phyloP scores from a whole-genome alignment of 2,329 filamentous ascomycete genomes.

The Aureobasidium sp. region DNA sequence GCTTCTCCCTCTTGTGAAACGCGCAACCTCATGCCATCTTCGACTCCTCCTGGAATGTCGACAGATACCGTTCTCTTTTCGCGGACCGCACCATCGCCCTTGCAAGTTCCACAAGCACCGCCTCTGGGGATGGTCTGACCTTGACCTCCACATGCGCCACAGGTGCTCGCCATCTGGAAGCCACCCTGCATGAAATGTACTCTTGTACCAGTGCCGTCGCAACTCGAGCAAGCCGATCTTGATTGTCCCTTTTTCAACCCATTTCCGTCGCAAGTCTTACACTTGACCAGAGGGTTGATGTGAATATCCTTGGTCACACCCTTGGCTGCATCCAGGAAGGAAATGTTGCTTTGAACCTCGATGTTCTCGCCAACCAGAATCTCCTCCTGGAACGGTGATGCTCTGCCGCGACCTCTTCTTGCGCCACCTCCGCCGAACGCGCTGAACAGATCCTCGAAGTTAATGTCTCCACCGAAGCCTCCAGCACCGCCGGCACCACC shows the following conservation, averaged over 20 bases:
- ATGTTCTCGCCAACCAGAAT: conserved; percentile 92
- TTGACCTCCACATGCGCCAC: conserved; percentile 69
- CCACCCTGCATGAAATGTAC: conserved; percentile 87
- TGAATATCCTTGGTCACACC: conserved; percentile 81
- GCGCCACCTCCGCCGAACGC: conserved; percentile 66
- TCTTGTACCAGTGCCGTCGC: conserved; percentile 77
- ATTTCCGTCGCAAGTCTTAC: conserved; percentile 73
- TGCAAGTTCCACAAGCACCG: conserved; percentile 71
- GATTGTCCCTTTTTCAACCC: conserved; percentile 77
- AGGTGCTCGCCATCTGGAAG: conserved; percentile 94
- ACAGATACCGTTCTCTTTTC: conserved; percentile 78
- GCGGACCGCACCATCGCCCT: conserved; percentile 74
- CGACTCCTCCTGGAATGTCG: conserved; percentile 90
- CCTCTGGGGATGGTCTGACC: conserved; percentile 71
- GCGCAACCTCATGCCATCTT: conserved; percentile 89
- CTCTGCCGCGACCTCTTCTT: conserved; percentile 44
- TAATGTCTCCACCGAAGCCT: conserved; percentile 75
- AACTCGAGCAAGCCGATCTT: conserved; percentile 66
- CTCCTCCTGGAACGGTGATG: conserved; percentile 69
- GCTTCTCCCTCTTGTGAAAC: conserved; percentile 83
- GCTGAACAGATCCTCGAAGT: conserved; percentile 92
- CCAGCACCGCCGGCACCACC: conserved; percentile 36
- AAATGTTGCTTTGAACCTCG: conserved; percentile 86
- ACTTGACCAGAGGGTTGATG: conserved; percentile 74
- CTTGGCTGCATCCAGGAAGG: conserved; percentile 93